Evolutionary conservation across 768 basidiomycete species (phyloP).

Genomic region (Butyriboletus loyo): DNA sequence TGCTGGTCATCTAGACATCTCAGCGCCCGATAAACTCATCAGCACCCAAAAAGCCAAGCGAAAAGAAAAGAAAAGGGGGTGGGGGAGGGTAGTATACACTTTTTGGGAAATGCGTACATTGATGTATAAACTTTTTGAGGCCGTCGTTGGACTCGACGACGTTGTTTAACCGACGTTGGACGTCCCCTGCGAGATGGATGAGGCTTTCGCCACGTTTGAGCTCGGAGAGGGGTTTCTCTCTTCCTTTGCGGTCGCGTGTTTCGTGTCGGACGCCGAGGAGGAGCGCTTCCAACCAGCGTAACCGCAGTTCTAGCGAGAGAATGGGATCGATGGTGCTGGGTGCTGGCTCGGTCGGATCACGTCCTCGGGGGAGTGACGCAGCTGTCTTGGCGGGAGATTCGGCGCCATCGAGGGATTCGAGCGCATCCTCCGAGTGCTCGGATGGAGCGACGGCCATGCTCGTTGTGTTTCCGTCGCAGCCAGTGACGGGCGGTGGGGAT

Average conservation of each 20-base stretch:
- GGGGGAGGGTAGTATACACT: background rate
- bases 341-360: constrained; percentile 1
- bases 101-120: constrained; percentile 47
- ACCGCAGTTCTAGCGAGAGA: constrained; percentile 68
- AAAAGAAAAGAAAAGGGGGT: background rate
- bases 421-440: constrained; percentile 17
- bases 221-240: constrained; percentile 29
- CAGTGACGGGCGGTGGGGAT: constrained; percentile 35
- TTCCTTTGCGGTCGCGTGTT: constrained; percentile 39
- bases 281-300: constrained; percentile 80
- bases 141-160: constrained; percentile 69
- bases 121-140: constrained; percentile 68
- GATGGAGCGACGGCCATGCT: constrained; percentile 12
- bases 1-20: constrained; percentile 64
- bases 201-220: constrained; percentile 56
- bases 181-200: constrained; percentile 53
- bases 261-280: constrained; percentile 61
- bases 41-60: background rate
- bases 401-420: constrained; percentile 22
- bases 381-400: constrained; percentile 16
- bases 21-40: background rate
- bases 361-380: constrained; percentile 4
- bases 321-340: constrained; percentile 51
- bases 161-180: constrained; percentile 54
- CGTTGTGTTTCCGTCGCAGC: constrained; percentile 8